Percentiles rank a stretch among this genome's conserved stretches.
Conservation (phyloP, 2,329 filamentous ascomycete genomes). For the Trichoderma simmonsii region DNA sequence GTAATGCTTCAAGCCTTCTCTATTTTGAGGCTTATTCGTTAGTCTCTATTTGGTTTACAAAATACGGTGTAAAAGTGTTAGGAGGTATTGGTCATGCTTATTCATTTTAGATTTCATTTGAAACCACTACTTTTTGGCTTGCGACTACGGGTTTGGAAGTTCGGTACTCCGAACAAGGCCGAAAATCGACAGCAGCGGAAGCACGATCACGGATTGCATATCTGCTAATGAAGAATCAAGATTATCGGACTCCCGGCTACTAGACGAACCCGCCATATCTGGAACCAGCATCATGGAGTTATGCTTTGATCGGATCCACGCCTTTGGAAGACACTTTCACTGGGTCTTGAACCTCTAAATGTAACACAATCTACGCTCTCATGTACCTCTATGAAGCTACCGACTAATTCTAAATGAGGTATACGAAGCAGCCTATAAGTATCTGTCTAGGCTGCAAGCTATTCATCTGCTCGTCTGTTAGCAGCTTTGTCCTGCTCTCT, state of each 20-base stretch:
- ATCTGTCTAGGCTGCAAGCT: neutral
- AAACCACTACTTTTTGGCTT: neutral
- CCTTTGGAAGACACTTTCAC: neutral
- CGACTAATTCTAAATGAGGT: neutral
- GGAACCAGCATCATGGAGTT: neutral
- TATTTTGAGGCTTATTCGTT: neutral
- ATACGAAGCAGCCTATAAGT: neutral
- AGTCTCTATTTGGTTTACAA: neutral
- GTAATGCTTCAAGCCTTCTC: neutral
- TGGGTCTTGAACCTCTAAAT: neutral
- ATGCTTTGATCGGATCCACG: neutral
- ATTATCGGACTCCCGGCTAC: neutral
- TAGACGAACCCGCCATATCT: neutral
- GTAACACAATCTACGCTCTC: neutral
- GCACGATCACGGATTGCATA: neutral
- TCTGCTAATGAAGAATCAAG: neutral
- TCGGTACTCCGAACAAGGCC: neutral
- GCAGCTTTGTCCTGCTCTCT: neutral
- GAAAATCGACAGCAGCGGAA: neutral
- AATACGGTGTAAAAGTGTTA: neutral
- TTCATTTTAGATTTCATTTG: neutral
- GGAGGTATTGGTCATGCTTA: neutral
- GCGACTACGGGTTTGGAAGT: neutral
- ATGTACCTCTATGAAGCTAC: neutral
- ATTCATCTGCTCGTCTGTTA: neutral